Evolutionary conservation across 2,329 filamentous ascomycete genomes (phyloP).

Genomic region (Fonsecaea multimorphosa): DNA sequence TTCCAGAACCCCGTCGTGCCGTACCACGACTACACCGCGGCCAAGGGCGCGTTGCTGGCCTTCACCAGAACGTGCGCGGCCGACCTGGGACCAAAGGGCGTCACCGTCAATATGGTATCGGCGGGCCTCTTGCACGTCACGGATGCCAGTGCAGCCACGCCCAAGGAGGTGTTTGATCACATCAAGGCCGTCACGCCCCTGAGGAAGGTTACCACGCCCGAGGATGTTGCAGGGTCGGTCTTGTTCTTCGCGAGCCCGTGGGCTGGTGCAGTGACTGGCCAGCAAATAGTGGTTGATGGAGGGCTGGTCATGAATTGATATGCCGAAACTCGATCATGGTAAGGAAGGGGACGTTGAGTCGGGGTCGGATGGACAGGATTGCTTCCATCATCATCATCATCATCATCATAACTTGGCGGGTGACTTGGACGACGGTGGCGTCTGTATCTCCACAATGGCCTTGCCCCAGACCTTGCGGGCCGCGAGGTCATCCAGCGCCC

Average conservation of each 20-base stretch:
- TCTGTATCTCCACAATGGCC: constrained; percentile 57
- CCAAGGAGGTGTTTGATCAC: constrained; percentile 34
- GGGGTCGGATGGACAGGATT: too few species aligned
- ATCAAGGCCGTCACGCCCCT: constrained; percentile 35
- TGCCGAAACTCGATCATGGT: not conserved
- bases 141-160: constrained; percentile 35
- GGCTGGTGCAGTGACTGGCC: constrained; percentile 30
- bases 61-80: constrained; percentile 37
- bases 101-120: constrained; percentile 36
- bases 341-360: too few species aligned
- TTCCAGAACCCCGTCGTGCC: constrained; percentile 37
- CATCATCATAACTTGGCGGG: constrained; percentile 31
- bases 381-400: too few species aligned
- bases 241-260: constrained; percentile 37
- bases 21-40: constrained; percentile 37
- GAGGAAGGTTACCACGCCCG: constrained; percentile 34
- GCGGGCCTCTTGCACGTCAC: constrained; percentile 34
- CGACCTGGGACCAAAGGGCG: constrained; percentile 34
- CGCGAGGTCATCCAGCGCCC: constrained; percentile 59
- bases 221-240: constrained; percentile 36
- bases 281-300: constrained; percentile 37
- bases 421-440: not conserved
- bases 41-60: constrained; percentile 34
- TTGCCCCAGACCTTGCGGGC: constrained; percentile 62
- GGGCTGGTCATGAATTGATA: constrained; percentile 37